Base-by-base conservation (phyloP, 2,329 filamentous ascomycete species). In the Gnomoniopsis smithogilvyi region DNA sequence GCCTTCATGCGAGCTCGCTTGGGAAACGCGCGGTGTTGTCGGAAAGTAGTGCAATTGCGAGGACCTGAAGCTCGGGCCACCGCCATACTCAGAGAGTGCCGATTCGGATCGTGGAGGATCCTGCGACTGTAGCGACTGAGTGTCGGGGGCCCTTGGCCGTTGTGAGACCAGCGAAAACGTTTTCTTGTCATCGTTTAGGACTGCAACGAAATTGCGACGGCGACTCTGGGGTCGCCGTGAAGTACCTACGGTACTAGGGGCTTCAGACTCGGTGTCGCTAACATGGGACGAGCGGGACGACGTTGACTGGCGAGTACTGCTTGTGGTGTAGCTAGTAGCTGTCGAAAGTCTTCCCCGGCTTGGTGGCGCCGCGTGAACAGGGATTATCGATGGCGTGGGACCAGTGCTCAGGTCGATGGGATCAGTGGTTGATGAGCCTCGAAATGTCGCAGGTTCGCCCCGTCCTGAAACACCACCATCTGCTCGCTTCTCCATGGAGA, bases 101-200 rank as follows among this genome's bases (percentile, higher is more conserved):
- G 63, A 62, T 45, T 58, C 53, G 58, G 62, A 58, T 47, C 56
- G 59, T 58, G 60, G 57, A 49, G 50, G 54, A 30, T 43, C 48
- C 33, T 56, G 45, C 24, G 60, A 57, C 36, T 55, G 57, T 30
- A 51, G 50, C 33, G 53, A 48, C 24, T 56, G 50, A 38, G 57
- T 46, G 51, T 62, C 60, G 49, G 60, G 24, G 15, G 56, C 54
- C 56, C 41, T 64, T 22, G 59, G 54, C 46, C 63, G 62, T 47
- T 70, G 73, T 30, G 73, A 67, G 26, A 79, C 70, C 38, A 85
- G 70, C 17, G 81, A 83, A 65, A 86, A 86, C 4, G 83, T 86
- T 70, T 84, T 84, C 41, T 60, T 56, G 60, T 62, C 60, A 69
- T 86, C 80, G 6, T 81, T 69, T 64, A 85, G 76, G 30, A 86